Conservation (phyloP, 805 yeast species). For the Limtongia smithiae region DNA sequence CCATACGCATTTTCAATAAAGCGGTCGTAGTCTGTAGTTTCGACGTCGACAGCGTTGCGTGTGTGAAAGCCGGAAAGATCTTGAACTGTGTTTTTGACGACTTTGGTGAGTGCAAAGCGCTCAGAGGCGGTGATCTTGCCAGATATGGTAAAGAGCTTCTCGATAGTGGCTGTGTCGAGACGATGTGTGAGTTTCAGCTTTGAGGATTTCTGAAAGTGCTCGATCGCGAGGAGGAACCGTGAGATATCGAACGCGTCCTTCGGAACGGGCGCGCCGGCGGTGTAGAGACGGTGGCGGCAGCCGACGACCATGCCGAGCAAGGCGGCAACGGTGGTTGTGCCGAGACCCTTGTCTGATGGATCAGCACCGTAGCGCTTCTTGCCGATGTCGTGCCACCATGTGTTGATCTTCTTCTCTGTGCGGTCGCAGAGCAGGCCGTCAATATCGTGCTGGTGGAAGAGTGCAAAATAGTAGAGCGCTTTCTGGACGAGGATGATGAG, state of each 20-base stretch:
- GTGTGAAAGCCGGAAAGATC: conserved; percentile 49
- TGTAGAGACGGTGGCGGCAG: conserved; percentile 56
- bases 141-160: conserved; percentile 47
- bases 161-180: conserved; percentile 55
- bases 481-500: conserved; percentile 72
- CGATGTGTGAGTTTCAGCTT: conserved; percentile 48
- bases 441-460: conserved; percentile 62
- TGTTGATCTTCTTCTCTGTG: conserved; percentile 65
- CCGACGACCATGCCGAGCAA: conserved; percentile 73
- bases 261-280: conserved; percentile 56
- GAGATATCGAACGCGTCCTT: conserved; percentile 83
- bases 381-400: conserved; percentile 84
- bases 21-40: conserved; percentile 39
- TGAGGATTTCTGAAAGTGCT: conserved; percentile 72
- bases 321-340: conserved; percentile 71
- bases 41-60: conserved; percentile 36
- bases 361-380: conserved; percentile 33
- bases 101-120: conserved; percentile 55
- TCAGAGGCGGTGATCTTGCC: conserved; percentile 43
- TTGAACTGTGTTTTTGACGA: conserved; percentile 68
- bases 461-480: conserved; percentile 69
- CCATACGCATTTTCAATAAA: conserved; percentile 37
- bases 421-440: conserved; percentile 82
- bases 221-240: conserved; percentile 61
- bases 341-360: conserved; percentile 53